Base-by-base conservation (phyloP, 2,329 filamentous ascomycete species). In the Diplocarpon mali region DNA sequence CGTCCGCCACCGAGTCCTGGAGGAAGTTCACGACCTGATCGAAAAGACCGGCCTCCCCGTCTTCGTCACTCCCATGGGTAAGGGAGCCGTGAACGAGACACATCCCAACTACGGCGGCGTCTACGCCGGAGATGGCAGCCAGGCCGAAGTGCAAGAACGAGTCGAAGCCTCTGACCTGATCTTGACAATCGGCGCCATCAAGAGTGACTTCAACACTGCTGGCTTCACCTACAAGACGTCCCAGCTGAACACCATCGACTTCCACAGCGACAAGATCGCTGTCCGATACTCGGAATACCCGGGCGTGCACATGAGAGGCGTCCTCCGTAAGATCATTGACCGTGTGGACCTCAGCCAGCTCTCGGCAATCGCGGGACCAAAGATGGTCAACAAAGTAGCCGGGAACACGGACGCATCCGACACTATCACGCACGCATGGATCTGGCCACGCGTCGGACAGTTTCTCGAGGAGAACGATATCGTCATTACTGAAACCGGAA, bases 1-100 rank as follows among this genome's bases (percentile, higher is more conserved):
- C 10, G 79, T 88, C 52, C 78, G 86, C 29, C 84, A 92, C 59
- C 72, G 80, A 35, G 82, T 83, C 13, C 64, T 89, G 1, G 64
- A 76, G 1, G 85, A 92, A 62, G 78, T 87, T 14, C 78, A 85
- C 54, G 74, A 76, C 7, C 69, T 95, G 13, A 68, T 93, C 41
- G 70, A 80, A 48, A 85, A 81, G 63, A 85, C 85, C 1, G 70
- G 76, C 68, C n/a, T 94, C 7, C 87, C 88, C 4, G 82, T 85
- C 0, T 93, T 92, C 56, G 84, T 89, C n/a, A 83, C 86, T 0
- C 85, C 87, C 2, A 93, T 93, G 83, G 87, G 87, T 38, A 94
- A 94, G 67, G 77, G 86, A 14, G 83, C 84, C 15, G 75, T 95
- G 38, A 75, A 92, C 57, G 87, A 95, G 64, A 75, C 74, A 2